phyloP scores from a whole-genome alignment of 306 rosid genomes.

The Glycine soja region DNA sequence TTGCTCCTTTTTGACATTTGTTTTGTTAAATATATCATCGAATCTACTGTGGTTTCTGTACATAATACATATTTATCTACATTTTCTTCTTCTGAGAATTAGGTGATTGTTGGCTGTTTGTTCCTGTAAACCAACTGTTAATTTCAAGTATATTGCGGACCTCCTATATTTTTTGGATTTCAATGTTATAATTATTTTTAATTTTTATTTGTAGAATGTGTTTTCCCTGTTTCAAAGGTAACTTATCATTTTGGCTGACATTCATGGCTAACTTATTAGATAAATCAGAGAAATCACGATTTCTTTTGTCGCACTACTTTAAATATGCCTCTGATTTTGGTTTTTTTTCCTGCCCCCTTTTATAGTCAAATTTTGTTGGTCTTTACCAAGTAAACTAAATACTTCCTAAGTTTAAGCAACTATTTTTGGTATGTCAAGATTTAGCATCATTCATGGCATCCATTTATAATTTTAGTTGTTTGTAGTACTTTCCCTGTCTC shows the following conservation, averaged over 20 bases:
- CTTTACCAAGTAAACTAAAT: conserved; percentile 36
- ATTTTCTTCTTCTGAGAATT: background rate
- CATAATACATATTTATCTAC: background rate
- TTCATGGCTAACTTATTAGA: conserved; percentile 3
- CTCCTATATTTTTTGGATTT: conserved; percentile 21
- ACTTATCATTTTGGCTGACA: conserved; percentile 15
- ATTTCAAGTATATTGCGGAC: conserved; percentile 24
- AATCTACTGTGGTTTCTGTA: conserved; percentile 19
- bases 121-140: conserved; percentile 6
- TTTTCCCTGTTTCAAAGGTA: background rate
- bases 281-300: conserved; percentile 5
- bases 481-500: conserved; percentile 2
- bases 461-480: conserved; percentile 5
- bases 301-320: conserved; percentile 14
- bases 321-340: conserved; percentile 25
- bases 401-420: background rate
- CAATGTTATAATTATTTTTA: conserved; percentile 1
- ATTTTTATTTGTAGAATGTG: conserved; percentile 4
- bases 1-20: background rate
- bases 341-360: conserved; percentile 16
- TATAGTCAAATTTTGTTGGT: conserved; percentile 16
- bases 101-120: conserved; percentile 35
- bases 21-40: conserved; percentile 8
- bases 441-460: conserved; percentile 27
- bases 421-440: conserved; percentile 1